These are phyloP conservation scores for Aethionema arabicum DNA, from an alignment of 345 rosid genomes.

Conservation along the genomic window DNA sequence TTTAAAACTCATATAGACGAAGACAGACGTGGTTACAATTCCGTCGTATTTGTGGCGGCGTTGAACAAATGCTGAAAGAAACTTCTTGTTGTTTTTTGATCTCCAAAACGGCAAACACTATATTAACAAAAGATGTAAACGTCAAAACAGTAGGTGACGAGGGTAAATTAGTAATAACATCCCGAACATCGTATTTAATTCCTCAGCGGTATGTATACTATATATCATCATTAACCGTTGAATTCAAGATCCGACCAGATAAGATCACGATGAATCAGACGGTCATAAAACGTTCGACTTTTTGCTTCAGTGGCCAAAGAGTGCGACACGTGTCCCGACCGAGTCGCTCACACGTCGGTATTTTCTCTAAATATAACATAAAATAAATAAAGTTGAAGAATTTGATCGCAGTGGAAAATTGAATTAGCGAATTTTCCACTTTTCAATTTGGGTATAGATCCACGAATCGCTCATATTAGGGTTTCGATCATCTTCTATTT, in stretches of 20 bases:
- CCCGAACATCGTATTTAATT: neutral
- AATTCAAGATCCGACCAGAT: conserved; percentile 25
- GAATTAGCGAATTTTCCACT: conserved; percentile 24
- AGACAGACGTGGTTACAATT: conserved; percentile 2
- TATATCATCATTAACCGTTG: conserved; percentile 25
- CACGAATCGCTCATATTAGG: conserved; percentile 45
- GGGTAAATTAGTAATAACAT: neutral
- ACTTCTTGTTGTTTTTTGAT: neutral
- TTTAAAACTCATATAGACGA: neutral
- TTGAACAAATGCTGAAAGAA: neutral
- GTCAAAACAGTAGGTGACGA: neutral
- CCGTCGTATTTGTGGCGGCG: neutral
- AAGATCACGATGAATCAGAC: conserved; percentile 31
- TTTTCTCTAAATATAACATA: conserved; percentile 8
- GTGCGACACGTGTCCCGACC: conserved; percentile 34
- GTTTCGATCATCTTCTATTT: conserved; percentile 40
- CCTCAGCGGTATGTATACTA: conserved; percentile 1
- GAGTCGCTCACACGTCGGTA: conserved; percentile 34
- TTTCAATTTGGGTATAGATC: conserved; percentile 32
- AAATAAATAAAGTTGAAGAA: neutral
- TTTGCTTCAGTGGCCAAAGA: conserved; percentile 21
- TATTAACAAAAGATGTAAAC: conserved; percentile 15
- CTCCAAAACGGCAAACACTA: conserved; percentile 17
- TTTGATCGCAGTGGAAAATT: neutral
- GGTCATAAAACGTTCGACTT: conserved; percentile 18